Evolutionary conservation across 169 alveolate species (phyloP), one percentile per base, ranked within the genome.

Genomic region (Plasmodium blacklocki): DNA sequence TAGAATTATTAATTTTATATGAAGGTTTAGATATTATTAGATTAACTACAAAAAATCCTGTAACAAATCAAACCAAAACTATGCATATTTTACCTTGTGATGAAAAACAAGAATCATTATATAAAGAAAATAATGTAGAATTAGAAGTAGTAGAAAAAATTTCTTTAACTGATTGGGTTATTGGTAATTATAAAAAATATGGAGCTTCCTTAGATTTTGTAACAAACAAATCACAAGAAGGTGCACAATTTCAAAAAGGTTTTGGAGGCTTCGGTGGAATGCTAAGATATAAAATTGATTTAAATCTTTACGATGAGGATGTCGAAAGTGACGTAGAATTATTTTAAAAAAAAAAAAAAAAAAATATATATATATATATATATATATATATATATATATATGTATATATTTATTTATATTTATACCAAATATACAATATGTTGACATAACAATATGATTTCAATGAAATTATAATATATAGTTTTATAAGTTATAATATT

Each of bases 201-300:
- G 99, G 99, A 9, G 97, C 99, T 49, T 93, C 95, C 45, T 88
- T 98, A 50, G 99, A 98, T 83, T 98, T 98, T 67, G 99, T 98
- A 71, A 97, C 99, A 49, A 98, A 98, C 90, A 97, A 96, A 92
- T 97, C 98, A 29, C 99, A 98, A 88, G 99, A 99, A 94, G 99
- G 99, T 14, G 97, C 97, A 58, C 98, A 98, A 94, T 99, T 98
- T 80, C 98, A 97, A 73, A 98, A 97, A 88, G 99, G 99, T 49
- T 99, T 99, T 92, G 99, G 99, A 14, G 99, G 99, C 26, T 96
- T 99, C 62, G 99, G 99, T 18, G 99, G 99, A 21, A 96, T 99
- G 94, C 96, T 99, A 68, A 95, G 99, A 74, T 99, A 98, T 94
- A 96, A 97, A 83, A 78, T 97, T 50, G 99, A 97, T 71, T 85